Evolutionary conservation across 768 basidiomycete species (phyloP).

Genomic region (Suillus alpinus): DNA sequence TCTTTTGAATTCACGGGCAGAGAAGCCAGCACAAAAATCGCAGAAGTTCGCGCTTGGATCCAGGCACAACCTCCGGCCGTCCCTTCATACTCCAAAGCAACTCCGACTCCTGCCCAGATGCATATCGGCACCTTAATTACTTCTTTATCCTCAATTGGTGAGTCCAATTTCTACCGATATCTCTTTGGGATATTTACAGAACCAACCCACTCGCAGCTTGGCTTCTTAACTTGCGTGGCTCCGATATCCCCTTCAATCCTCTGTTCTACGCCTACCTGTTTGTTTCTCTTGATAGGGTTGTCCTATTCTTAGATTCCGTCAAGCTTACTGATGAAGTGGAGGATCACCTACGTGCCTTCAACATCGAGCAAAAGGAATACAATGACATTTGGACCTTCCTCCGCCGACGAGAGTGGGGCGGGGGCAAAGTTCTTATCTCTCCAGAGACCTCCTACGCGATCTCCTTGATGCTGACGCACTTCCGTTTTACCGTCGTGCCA

Average conservation of each 20-base stretch:
- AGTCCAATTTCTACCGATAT: constrained; percentile 18
- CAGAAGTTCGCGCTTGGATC: constrained; percentile 70
- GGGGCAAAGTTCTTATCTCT: constrained; percentile 74
- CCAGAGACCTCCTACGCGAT: constrained; percentile 80
- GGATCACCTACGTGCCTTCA: constrained; percentile 55
- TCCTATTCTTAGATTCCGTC: constrained; percentile 72
- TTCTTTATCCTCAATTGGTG: constrained; percentile 70
- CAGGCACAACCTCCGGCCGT: constrained; percentile 52
- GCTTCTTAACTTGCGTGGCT: constrained; percentile 83
- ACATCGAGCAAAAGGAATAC: constrained; percentile 63
- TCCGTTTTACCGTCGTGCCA: constrained; percentile 71
- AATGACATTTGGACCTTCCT: constrained; percentile 80
- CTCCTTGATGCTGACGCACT: constrained; percentile 79
- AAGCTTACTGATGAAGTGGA: constrained; percentile 62
- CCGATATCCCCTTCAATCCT: constrained; percentile 89
- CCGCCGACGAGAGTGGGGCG: constrained; percentile 70
- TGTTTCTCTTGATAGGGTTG: constrained; percentile 55
- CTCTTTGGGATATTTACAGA: neutral
- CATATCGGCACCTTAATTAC: constrained; percentile 69
- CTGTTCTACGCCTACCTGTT: constrained; percentile 88
- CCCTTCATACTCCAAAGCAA: constrained; percentile 59
- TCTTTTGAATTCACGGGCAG: constrained; percentile 68
- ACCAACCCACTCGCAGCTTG: constrained; percentile 54
- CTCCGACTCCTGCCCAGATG: constrained; percentile 58
- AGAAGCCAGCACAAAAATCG: constrained; percentile 69